Evolutionary conservation across 2,329 filamentous ascomycete genomes (phyloP).

Genomic region (Podosphaera fusca): DNA sequence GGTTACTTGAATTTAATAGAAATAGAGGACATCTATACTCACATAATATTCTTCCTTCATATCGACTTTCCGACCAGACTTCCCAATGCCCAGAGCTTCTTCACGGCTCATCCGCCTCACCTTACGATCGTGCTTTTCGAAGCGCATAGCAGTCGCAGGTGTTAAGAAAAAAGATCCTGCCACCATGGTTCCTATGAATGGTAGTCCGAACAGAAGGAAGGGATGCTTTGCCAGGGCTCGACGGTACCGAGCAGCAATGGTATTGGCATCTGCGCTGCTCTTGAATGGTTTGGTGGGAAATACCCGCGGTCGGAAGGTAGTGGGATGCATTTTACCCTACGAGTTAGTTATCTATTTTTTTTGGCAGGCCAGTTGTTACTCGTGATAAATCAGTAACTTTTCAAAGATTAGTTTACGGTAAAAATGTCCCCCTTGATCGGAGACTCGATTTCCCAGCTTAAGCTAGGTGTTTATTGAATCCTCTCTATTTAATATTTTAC

Average conservation of each 20-base stretch:
- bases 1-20: background rate
- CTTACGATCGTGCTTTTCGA: slow-evolving; percentile 80
- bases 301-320: background rate
- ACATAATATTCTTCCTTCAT: slow-evolving; percentile 78
- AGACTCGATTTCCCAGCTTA: no score
- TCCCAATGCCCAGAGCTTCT: slow-evolving; percentile 64
- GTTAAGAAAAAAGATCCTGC: slow-evolving; percentile 86
- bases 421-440: no score
- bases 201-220: slow-evolving; percentile 81
- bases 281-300: slow-evolving; percentile 54
- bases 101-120: slow-evolving; percentile 67
- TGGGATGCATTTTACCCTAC: background rate
- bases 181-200: slow-evolving; percentile 75
- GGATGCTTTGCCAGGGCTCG: slow-evolving; percentile 52
- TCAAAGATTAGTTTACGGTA: no score
- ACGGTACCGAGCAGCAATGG: slow-evolving; percentile 57
- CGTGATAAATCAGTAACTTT: no score
- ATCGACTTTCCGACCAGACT: slow-evolving; percentile 45
- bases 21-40: slow-evolving; percentile 18
- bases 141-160: slow-evolving; percentile 77
- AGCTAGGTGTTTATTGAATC: no score
- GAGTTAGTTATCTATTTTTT: no score
- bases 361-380: no score
- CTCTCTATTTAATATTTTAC: no score
- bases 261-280: slow-evolving; percentile 38